Base-by-base conservation (phyloP, 2,329 filamentous ascomycete genomes). In the Emmonsiellopsis sp. region DNA sequence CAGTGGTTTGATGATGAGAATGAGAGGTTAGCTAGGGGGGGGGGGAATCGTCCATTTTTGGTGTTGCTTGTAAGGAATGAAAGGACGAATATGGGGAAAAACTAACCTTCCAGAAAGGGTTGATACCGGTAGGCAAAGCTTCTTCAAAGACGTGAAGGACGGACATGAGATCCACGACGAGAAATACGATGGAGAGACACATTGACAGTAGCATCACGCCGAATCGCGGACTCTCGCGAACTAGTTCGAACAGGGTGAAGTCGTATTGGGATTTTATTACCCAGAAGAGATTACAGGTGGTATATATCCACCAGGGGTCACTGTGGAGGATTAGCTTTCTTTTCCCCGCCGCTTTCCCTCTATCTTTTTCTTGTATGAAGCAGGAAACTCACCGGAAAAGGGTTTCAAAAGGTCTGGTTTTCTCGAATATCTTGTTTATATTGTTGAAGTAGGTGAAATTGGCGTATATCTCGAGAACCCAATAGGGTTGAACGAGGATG, bases 271-370 rank as follows among this genome's bases (percentile, higher is more conserved):
- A 75, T 55, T 80, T 81, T 63, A 85, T 84, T 45, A 82, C 81
- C 71, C 77, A 84, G 63, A 85, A 79, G 3, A 86, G 70, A 20
- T 74, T 79, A 55, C 76, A 60, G 1, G 77, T 79, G 0, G 82
- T 83, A 58, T 83, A 82, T 15, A 86, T 76, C 83, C 83, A 86
- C 83, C 83, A 86, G 0, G 83, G 83, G 58, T 86, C 83, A 8
- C 77, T 77, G 34, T 31, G 40, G 31, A 40, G 35, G 41, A 38
- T 42, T 38, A 49, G 52, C 35, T 40, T 41, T 4, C 7, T 40
- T 40, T 35, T 31, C n/a, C 0, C 7, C 6, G 15, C 13, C 10
- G 2, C n/a, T 16, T 31, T 30, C 8, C 16, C 11, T n/a, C 2
- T 13, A 48, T 38, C n/a, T 13, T 9, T 20, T 38, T 5, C 37